Conservation (phyloP, 2,329 filamentous ascomycete species). For the Calonectria honghensis region DNA sequence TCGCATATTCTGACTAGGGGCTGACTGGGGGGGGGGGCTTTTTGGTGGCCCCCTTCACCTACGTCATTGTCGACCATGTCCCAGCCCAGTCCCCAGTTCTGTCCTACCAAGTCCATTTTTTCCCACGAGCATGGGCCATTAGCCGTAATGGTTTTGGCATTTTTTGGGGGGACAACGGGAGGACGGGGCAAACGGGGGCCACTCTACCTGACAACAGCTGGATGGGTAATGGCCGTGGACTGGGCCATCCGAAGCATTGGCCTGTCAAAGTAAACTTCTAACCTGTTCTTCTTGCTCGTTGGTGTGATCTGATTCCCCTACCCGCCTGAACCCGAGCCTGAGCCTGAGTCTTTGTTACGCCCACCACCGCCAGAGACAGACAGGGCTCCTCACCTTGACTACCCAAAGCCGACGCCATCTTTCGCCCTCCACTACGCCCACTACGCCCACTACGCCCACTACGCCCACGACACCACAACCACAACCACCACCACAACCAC, state of each 20-base stretch:
- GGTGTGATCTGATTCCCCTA: conserved; percentile 19
- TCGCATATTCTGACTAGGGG: conserved; percentile 33
- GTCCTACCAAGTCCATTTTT: conserved; percentile 31
- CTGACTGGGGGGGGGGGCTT: conserved; percentile 42
- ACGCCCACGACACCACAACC: conserved; percentile 45
- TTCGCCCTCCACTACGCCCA: conserved; percentile 49
- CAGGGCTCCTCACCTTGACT: conserved; percentile 39
- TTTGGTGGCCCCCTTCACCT: conserved; percentile 48
- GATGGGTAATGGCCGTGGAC: conserved; percentile 21
- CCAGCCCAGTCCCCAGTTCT: conserved; percentile 31
- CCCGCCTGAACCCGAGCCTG: conserved; percentile 4
- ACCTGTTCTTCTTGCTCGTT: conserved; percentile 14
- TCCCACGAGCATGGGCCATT: conserved; percentile 39
- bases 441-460: conserved; percentile 38
- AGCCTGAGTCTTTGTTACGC: conserved; percentile 2
- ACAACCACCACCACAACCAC: conserved; percentile 37
- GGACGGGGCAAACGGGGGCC: conserved; percentile 33
- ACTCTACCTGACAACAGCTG: conserved; percentile 34
- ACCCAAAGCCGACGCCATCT: conserved; percentile 48
- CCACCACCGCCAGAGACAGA: conserved; percentile 25
- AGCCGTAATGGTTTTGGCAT: conserved; percentile 34
- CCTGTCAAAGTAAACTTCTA: conserved; percentile 32
- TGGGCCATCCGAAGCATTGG: conserved; percentile 31
- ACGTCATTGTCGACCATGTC: conserved; percentile 54
- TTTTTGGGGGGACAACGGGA: conserved; percentile 36